Percentiles rank a stretch among this genome's conserved stretches.
Conservation (phyloP, 2,329 filamentous ascomycete species). For the Colletotrichum tabaci region DNA sequence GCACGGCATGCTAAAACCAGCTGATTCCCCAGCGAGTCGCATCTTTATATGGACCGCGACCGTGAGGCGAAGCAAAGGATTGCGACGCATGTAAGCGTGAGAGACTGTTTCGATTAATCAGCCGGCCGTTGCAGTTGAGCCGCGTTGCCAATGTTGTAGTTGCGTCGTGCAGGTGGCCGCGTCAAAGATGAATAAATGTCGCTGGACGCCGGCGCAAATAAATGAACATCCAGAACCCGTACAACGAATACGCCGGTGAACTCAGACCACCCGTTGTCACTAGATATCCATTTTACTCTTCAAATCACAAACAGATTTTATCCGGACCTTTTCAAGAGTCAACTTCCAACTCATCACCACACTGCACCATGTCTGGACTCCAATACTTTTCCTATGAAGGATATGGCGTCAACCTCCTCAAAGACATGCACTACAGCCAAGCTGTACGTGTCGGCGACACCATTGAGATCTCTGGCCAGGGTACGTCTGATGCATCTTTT, state of each 20-base stretch:
- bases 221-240: background rate
- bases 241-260: too few species aligned
- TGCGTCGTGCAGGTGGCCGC: background rate
- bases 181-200: background rate
- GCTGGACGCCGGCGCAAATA: background rate
- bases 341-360: background rate
- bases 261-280: too few species aligned
- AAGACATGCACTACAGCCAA: slow-evolving; percentile 55
- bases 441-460: slow-evolving; percentile 57
- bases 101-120: background rate
- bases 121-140: background rate
- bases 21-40: too few species aligned
- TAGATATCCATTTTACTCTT: too few species aligned
- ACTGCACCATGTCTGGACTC: slow-evolving; percentile 52
- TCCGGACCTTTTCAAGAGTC: too few species aligned
- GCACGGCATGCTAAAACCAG: too few species aligned
- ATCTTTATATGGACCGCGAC: too few species aligned
- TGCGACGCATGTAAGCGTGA: background rate
- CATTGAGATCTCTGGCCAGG: slow-evolving; percentile 56
- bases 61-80: too few species aligned
- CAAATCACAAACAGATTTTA: too few species aligned
- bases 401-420: slow-evolving; percentile 51
- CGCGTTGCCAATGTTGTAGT: background rate
- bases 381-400: slow-evolving; percentile 57
- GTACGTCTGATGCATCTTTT: slow-evolving; percentile 36